Percentiles rank a stretch among this genome's conserved stretches.
phyloP scores from a whole-genome alignment of 2,329 filamentous ascomycete species.

The Colletotrichum sp. region DNA sequence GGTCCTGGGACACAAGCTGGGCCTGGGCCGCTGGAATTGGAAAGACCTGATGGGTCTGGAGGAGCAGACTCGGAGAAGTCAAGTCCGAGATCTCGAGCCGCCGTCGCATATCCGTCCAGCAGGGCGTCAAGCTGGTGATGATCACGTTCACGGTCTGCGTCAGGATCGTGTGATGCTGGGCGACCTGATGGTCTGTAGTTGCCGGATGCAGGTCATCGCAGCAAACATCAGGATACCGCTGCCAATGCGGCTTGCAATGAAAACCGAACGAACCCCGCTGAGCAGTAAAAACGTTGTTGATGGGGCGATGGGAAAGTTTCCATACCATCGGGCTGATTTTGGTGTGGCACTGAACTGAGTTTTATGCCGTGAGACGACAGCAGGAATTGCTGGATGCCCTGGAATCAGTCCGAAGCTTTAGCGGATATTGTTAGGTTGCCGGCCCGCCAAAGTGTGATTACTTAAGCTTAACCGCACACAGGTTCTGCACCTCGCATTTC shows the following conservation, averaged over 20 bases:
- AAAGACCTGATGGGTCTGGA: not conserved
- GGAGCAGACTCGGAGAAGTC: not conserved
- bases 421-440: not conserved
- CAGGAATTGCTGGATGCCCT: not conserved
- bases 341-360: not conserved
- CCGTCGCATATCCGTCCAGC: not conserved
- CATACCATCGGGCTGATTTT: not conserved
- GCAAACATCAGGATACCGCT: not conserved
- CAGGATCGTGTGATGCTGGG: not conserved
- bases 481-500: not conserved
- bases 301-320: not conserved
- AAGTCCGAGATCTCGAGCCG: slow-evolving; percentile 3
- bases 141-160: not conserved
- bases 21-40: not conserved
- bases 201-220: not conserved
- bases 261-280: not conserved
- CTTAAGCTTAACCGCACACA: not conserved
- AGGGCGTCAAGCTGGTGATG: not conserved
- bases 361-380: not conserved
- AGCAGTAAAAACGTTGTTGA: not conserved
- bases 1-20: not conserved
- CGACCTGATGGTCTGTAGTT: not conserved
- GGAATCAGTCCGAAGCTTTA: not conserved
- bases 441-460: slow-evolving; percentile 5
- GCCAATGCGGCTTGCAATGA: not conserved